Evolutionary conservation across 352 stramenopile genomes (phyloP), one percentile per base, ranked within the genome.

Genomic region (Peronospora belbahrii): DNA sequence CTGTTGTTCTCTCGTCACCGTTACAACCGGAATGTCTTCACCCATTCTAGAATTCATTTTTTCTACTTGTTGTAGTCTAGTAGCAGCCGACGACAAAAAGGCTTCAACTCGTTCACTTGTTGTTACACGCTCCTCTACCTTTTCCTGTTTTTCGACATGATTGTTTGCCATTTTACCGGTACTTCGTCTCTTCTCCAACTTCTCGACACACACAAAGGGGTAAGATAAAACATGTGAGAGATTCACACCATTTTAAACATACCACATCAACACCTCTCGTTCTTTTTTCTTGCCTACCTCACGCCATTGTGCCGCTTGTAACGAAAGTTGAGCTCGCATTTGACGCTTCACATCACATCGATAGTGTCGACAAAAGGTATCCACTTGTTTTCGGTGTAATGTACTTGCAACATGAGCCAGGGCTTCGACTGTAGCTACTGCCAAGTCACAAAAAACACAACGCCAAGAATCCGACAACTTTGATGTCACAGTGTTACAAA

Each of bases 311-410:
- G 23, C 42, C 2, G 64, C 19, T n/a, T 45, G 13, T 6, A 87
- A 39, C 35, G 57, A 71, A 20, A 89, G 54, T 39, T 71, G 48
- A 2, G 44, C 20, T 9, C 78, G 62, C n/a, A 42, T 24, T 23
- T 65, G 23, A 13, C 64, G 68, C 32, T 65, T 48, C 3, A 60
- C 54, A 47, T 86, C 78, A 45, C 74, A 83, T n/a, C 65, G 66
- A 38, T 87, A 44, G 4, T 62, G 44, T 27, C 53, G 53, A 33
- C 78, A 89, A 42, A 89, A 89, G 1, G 40, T 19, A 8, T 78
- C 45, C 18, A 89, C 53, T 2, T 52, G 34, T 27, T 56, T 56
- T 3, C 46, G 55, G 27, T 89, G 78, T 1, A 18, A 15, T 6
- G 58, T 32, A 6, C 61, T 56, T 6, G 47, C 58, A 32, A 67